A percentile compares a stretch with the other conserved stretches of the same genome.
phyloP scores from a whole-genome alignment of 768 basidiomycete genomes.

The Boletus tomentosulus region DNA sequence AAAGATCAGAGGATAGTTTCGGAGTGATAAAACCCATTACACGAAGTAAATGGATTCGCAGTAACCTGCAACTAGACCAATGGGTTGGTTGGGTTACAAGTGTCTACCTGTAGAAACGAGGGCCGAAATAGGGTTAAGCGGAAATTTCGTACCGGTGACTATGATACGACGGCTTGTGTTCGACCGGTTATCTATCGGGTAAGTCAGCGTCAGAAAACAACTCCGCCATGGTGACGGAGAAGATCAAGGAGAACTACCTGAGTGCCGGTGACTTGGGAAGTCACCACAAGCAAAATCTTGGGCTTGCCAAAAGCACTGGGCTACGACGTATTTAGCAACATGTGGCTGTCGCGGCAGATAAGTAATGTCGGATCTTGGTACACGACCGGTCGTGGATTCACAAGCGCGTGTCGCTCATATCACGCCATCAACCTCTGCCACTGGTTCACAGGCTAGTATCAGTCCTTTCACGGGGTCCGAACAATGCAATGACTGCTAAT shows the following conservation, averaged over 20 bases:
- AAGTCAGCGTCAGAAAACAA: constrained; percentile 1
- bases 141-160: constrained; percentile 6
- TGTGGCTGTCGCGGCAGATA: neutral
- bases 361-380: constrained; percentile 5
- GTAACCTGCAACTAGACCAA: constrained; percentile 2
- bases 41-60: constrained; percentile 8
- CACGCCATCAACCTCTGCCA: constrained; percentile 1
- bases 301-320: neutral
- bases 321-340: constrained; percentile 13
- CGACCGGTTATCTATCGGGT: constrained; percentile 12
- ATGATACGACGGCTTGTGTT: constrained; percentile 7
- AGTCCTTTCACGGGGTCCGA: constrained; percentile 6
- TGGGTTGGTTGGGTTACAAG: neutral
- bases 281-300: constrained; percentile 17
- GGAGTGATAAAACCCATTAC: constrained; percentile 2
- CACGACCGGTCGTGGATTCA: constrained; percentile 6
- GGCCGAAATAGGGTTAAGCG: constrained; percentile 2
- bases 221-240: constrained; percentile 15
- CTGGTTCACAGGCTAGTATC: constrained; percentile 1
- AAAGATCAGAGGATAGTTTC: neutral
- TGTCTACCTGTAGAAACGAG: neutral
- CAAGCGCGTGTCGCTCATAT: constrained; percentile 10
- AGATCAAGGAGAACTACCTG: neutral
- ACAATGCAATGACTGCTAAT: constrained; percentile 2
- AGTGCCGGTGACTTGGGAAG: constrained; percentile 19